A percentile compares a stretch with the other conserved stretches of the same genome.
Conservation (phyloP, 2,329 filamentous ascomycete genomes). For the Pseudocercospora eumusae region DNA sequence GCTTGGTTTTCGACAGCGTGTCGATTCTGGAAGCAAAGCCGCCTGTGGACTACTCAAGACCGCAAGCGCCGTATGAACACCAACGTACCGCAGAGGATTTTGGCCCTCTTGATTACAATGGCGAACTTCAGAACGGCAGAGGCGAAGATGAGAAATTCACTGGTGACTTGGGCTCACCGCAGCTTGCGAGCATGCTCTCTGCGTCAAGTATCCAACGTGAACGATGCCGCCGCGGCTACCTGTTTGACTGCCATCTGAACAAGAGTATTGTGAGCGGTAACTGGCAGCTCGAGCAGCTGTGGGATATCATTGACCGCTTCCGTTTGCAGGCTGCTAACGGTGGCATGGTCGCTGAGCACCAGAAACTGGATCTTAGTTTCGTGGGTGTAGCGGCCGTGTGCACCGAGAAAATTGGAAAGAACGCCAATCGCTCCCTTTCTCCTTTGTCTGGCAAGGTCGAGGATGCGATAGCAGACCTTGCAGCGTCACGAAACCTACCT, state of each 20-base stretch:
- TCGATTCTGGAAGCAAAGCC: slow-evolving; percentile 30
- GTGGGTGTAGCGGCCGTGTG: slow-evolving; percentile 73
- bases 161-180: slow-evolving; percentile 24
- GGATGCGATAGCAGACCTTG: slow-evolving; percentile 62
- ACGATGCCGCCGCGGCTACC: slow-evolving; percentile 59
- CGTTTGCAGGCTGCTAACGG: slow-evolving; percentile 65
- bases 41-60: slow-evolving; percentile 10
- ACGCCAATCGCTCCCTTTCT: slow-evolving; percentile 31
- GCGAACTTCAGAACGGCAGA: slow-evolving; percentile 11
- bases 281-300: slow-evolving; percentile 74
- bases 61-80: slow-evolving; percentile 24
- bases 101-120: slow-evolving; percentile 30
- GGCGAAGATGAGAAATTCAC: slow-evolving; percentile 16
- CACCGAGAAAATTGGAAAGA: slow-evolving; percentile 59
- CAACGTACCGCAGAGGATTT: slow-evolving; percentile 32
- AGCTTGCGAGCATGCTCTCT: slow-evolving; percentile 30
- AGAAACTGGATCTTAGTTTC: slow-evolving; percentile 71
- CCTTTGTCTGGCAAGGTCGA: slow-evolving; percentile 31
- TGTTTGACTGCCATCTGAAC: slow-evolving; percentile 64
- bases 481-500: slow-evolving; percentile 62
- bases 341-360: slow-evolving; percentile 67
- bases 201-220: slow-evolving; percentile 47
- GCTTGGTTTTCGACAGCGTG: slow-evolving; percentile 29
- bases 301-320: slow-evolving; percentile 71
- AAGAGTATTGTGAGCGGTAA: slow-evolving; percentile 68